These are phyloP conservation scores for Pichia ethanolica DNA, from an alignment of 805 yeast genomes.

Conservation along the genomic window DNA sequence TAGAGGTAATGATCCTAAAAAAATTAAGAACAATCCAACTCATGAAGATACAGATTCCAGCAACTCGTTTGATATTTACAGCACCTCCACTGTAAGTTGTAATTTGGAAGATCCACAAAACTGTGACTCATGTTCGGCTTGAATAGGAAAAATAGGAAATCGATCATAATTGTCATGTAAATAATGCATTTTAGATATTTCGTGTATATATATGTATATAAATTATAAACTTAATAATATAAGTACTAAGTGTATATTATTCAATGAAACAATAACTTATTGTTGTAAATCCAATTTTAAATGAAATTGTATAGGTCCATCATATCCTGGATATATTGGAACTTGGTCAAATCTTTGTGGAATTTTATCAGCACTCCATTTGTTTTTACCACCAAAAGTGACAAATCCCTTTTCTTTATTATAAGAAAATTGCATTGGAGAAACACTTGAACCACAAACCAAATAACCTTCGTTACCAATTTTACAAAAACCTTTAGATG, in stretches of 20 bases:
- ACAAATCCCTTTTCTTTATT: conserved; percentile 38
- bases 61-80: conserved; percentile 10
- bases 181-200: neutral
- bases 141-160: neutral
- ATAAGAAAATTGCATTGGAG: conserved; percentile 52
- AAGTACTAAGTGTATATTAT: too few species aligned
- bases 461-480: conserved; percentile 27
- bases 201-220: too few species aligned
- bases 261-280: too few species aligned
- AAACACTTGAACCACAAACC: conserved; percentile 24
- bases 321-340: conserved; percentile 38
- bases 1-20: neutral
- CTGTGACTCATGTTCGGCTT: conserved; percentile 39
- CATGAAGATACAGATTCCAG: neutral
- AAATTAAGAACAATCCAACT: neutral
- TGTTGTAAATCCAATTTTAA: conserved; percentile 24
- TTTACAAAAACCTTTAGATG: conserved; percentile 73
- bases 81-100: conserved; percentile 17
- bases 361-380: conserved; percentile 49
- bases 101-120: conserved; percentile 19
- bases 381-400: conserved; percentile 52
- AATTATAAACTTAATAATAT: too few species aligned
- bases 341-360: conserved; percentile 43
- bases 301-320: conserved; percentile 32
- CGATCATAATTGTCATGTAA: neutral